A percentile compares a stretch with the other conserved stretches of the same genome.
phyloP scores from a whole-genome alignment of 73 alveolate genomes.

The Breviolum minutum region DNA sequence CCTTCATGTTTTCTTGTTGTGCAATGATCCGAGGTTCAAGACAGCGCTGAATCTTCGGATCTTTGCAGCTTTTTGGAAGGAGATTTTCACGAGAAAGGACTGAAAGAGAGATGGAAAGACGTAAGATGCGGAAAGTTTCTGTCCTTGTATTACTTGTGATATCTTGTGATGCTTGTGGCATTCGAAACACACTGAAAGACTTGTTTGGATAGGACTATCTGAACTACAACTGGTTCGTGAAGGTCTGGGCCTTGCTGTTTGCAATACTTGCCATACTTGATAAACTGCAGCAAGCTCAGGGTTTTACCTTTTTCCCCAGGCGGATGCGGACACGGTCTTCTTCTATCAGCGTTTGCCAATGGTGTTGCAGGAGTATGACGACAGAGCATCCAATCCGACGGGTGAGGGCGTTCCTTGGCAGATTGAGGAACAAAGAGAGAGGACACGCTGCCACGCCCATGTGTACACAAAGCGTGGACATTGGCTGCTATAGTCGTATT shows the following conservation, averaged over 20 bases:
- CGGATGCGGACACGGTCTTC: constrained; percentile 83
- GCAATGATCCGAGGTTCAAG: constrained; percentile 35
- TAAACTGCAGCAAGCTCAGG: neutral
- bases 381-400: constrained; percentile 26
- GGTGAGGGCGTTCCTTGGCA: constrained; percentile 54
- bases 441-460: neutral
- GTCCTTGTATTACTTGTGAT: neutral
- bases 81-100: constrained; percentile 55
- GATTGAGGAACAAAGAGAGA: neutral
- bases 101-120: neutral
- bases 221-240: constrained; percentile 71
- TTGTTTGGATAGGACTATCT: neutral
- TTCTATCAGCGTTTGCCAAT: constrained; percentile 8
- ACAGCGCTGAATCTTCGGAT: constrained; percentile 76
- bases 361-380: constrained; percentile 36
- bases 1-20: too few relatives aligned
- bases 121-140: neutral
- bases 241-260: neutral
- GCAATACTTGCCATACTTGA: too few relatives aligned
- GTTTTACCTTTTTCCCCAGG: neutral
- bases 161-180: neutral
- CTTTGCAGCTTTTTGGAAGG: constrained; percentile 86
- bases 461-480: too few relatives aligned
- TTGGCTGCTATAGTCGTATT: too few relatives aligned
- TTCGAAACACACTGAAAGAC: neutral